Conservation (phyloP, 2,329 filamentous ascomycete species). For the Cladophialophora bantiana region DNA sequence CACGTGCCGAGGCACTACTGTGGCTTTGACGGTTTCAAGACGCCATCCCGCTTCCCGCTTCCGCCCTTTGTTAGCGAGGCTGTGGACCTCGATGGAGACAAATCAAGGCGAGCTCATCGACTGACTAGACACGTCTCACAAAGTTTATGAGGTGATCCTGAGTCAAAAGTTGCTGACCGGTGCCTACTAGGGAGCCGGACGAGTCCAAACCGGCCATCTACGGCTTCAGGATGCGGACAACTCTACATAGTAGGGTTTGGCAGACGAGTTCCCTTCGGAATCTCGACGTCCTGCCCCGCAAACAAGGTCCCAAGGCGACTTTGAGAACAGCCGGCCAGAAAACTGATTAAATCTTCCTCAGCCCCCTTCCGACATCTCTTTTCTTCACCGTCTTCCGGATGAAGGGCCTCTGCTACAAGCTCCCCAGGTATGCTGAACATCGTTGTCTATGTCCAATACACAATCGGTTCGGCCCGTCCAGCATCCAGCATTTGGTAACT, state of each 20-base stretch:
- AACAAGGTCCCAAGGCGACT: constrained; percentile 8
- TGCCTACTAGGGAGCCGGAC: constrained; percentile 1
- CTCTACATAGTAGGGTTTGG: neutral
- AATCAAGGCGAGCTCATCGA: neutral
- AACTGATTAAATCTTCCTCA: constrained; percentile 11
- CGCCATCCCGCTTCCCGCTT: neutral
- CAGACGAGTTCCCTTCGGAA: neutral
- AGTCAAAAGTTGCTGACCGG: neutral
- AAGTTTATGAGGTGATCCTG: neutral
- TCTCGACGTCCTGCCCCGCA: constrained; percentile 13
- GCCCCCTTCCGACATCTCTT: constrained; percentile 1
- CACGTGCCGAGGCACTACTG: constrained; percentile 16
- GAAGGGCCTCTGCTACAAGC: constrained; percentile 4
- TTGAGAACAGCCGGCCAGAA: neutral
- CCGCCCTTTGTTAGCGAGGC: constrained; percentile 6
- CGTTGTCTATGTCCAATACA: neutral
- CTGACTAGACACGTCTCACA: constrained; percentile 20
- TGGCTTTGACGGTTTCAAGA: constrained; percentile 9
- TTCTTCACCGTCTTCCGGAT: constrained; percentile 5
- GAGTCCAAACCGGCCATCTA: constrained; percentile 3
- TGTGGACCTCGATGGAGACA: constrained; percentile 8
- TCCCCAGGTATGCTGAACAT: constrained; percentile 4
- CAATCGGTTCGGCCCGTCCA: constrained; percentile 20
- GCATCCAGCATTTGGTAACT: constrained; percentile 1
- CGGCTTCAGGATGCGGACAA: neutral